phyloP scores from a whole-genome alignment of 331 rosid species.

The Phaseolus coccineus region DNA sequence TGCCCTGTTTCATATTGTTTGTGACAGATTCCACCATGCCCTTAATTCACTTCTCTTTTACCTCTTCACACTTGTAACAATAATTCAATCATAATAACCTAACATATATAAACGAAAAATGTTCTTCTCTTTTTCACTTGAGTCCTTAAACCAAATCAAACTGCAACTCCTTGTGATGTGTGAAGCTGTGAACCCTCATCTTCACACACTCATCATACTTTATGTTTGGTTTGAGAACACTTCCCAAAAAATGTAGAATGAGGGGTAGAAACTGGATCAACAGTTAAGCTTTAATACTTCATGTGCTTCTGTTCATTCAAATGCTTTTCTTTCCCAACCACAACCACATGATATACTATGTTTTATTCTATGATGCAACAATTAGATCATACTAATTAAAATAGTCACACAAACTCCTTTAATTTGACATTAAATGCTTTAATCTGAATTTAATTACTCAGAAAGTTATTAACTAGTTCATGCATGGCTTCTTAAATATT shows the following conservation, averaged over 20 bases:
- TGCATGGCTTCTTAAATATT: slow-evolving; percentile 9
- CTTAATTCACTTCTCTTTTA: slow-evolving; percentile 34
- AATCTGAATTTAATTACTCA: slow-evolving; percentile 17
- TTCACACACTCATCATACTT: slow-evolving; percentile 36
- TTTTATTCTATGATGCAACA: slow-evolving; percentile 36
- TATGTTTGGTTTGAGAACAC: slow-evolving; percentile 38
- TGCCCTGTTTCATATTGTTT: slow-evolving; percentile 43
- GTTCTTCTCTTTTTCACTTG: neutral
- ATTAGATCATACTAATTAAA: slow-evolving; percentile 34
- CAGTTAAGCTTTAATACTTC: slow-evolving; percentile 42
- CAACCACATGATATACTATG: slow-evolving; percentile 46
- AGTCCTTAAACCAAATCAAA: neutral
- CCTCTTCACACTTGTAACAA: slow-evolving; percentile 10
- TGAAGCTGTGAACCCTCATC: slow-evolving; percentile 6
- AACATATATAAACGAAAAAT: neutral
- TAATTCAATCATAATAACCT: neutral
- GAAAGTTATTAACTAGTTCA: neutral
- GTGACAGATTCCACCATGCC: slow-evolving; percentile 38
- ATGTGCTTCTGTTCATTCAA: slow-evolving; percentile 32
- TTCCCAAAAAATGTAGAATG: slow-evolving; percentile 19
- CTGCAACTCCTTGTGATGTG: neutral
- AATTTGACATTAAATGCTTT: slow-evolving; percentile 17
- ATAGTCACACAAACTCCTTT: slow-evolving; percentile 31
- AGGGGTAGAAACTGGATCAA: slow-evolving; percentile 24
- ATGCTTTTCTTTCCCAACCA: slow-evolving; percentile 51